phyloP scores from a whole-genome alignment of 1,284 basidiomycete genomes.

The Ceratobasidium sp. region DNA sequence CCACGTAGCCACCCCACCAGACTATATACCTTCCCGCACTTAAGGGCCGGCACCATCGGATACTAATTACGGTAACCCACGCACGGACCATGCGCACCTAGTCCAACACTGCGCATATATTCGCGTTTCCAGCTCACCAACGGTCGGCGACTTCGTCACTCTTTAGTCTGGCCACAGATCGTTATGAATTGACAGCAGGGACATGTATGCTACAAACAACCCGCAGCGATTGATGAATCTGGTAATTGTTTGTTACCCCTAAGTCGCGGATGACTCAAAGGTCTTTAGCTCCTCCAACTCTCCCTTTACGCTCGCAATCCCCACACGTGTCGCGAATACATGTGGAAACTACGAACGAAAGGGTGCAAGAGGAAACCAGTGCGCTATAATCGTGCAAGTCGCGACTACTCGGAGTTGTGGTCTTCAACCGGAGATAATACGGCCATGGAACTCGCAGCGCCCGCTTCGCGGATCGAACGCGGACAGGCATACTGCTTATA shows the following conservation, averaged over 20 bases:
- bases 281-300: too few species aligned
- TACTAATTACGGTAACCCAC: neutral
- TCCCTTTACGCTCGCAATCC: too few species aligned
- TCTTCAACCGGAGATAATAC: too few species aligned
- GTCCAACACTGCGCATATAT: neutral
- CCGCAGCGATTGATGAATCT: neutral
- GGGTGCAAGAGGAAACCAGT: too few species aligned
- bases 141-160: neutral
- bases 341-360: too few species aligned
- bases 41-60: conserved; percentile 29
- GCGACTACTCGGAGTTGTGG: too few species aligned
- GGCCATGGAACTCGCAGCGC: too few species aligned
- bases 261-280: too few species aligned
- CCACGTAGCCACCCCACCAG: neutral
- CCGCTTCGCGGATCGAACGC: too few species aligned
- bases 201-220: conserved; percentile 21
- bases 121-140: neutral
- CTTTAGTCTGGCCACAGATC: neutral
- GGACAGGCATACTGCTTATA: too few species aligned
- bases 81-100: neutral
- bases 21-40: conserved; percentile 2
- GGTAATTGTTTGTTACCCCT: conserved; percentile 1
- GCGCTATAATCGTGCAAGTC: too few species aligned
- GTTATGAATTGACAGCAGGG: conserved; percentile 16
- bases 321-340: too few species aligned